Conservation (phyloP, 1,284 basidiomycete genomes). For the Cutaneotrichosporon curvatum region DNA sequence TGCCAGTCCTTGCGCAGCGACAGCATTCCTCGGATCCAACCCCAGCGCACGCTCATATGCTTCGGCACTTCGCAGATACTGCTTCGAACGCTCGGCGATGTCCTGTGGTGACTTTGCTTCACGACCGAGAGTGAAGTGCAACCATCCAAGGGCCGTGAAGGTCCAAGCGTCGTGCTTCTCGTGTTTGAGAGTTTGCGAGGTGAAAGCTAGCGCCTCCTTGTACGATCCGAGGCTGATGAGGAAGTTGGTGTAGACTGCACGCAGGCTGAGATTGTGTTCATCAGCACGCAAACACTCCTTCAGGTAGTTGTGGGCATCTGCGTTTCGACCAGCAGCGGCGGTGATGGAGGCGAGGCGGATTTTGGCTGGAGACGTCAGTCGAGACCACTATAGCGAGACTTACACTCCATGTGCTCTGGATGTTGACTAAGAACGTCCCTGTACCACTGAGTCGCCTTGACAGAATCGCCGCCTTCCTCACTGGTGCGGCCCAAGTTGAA, state of each 20-base stretch:
- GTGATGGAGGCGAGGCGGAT: slow-evolving; percentile 77
- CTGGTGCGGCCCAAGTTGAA: slow-evolving; percentile 85
- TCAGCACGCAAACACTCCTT: slow-evolving; percentile 62
- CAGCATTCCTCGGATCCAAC: slow-evolving; percentile 71
- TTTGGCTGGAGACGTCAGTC: slow-evolving; percentile 57
- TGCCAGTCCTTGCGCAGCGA: slow-evolving; percentile 86
- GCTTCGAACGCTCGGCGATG: slow-evolving; percentile 63
- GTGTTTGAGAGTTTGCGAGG: slow-evolving; percentile 71
- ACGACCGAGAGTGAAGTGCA: slow-evolving; percentile 73
- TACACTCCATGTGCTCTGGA: slow-evolving; percentile 90
- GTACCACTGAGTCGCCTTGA: slow-evolving; percentile 72
- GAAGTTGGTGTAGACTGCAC: slow-evolving; percentile 78
- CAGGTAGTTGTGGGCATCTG: slow-evolving; percentile 74
- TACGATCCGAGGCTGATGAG: slow-evolving; percentile 54
- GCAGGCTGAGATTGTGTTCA: slow-evolving; percentile 44
- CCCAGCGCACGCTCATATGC: slow-evolving; percentile 83
- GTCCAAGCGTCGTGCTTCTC: slow-evolving; percentile 84
- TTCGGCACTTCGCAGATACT: slow-evolving; percentile 74
- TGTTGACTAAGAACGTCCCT: slow-evolving; percentile 73
- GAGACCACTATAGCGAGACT: slow-evolving; percentile 26
- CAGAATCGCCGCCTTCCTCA: slow-evolving; percentile 68
- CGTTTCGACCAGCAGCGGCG: slow-evolving; percentile 58
- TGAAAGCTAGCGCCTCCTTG: slow-evolving; percentile 74
- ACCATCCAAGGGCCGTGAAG: slow-evolving; percentile 76
- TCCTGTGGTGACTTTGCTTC: slow-evolving; percentile 51